phyloP scores from a whole-genome alignment of 1,284 basidiomycete species.

The Sutorius eximius region DNA sequence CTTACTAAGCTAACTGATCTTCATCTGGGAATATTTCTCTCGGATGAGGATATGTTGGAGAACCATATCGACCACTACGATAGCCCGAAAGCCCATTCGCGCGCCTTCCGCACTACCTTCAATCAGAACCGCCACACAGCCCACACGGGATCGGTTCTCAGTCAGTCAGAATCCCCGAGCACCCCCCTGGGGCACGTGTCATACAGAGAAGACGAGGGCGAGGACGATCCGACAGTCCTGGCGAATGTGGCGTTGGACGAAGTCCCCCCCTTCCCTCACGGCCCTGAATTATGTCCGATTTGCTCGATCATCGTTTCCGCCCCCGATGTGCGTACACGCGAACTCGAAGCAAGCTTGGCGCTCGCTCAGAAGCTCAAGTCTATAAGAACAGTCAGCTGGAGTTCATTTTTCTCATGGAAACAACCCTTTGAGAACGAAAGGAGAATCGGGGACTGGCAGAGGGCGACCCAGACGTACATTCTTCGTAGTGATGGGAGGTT shows the following conservation, averaged over 20 bases:
- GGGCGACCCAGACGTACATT: constrained; percentile 40
- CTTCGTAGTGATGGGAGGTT: constrained; percentile 39
- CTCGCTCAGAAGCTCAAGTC: constrained; percentile 45
- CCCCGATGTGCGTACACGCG: constrained; percentile 38
- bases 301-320: constrained; percentile 25
- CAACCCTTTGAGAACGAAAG: constrained; percentile 9
- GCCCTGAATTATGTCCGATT: constrained; percentile 32
- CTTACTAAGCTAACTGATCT: constrained; percentile 51
- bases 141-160: constrained; percentile 18
- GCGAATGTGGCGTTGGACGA: constrained; percentile 10
- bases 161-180: constrained; percentile 24
- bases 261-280: constrained; percentile 31
- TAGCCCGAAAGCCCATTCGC: constrained; percentile 25
- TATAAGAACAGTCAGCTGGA: constrained; percentile 51
- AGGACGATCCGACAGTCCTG: background rate
- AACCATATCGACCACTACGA: constrained; percentile 44
- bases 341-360: constrained; percentile 45
- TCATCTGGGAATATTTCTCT: constrained; percentile 60
- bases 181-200: constrained; percentile 19
- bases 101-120: constrained; percentile 8
- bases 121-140: constrained; percentile 3
- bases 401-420: constrained; percentile 46
- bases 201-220: constrained; percentile 22
- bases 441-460: constrained; percentile 23
- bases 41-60: constrained; percentile 44